Evolutionary conservation across 2,329 filamentous ascomycete species (phyloP), one percentile per base, ranked within the genome.

Genomic region (Xylariaceae sp.): DNA sequence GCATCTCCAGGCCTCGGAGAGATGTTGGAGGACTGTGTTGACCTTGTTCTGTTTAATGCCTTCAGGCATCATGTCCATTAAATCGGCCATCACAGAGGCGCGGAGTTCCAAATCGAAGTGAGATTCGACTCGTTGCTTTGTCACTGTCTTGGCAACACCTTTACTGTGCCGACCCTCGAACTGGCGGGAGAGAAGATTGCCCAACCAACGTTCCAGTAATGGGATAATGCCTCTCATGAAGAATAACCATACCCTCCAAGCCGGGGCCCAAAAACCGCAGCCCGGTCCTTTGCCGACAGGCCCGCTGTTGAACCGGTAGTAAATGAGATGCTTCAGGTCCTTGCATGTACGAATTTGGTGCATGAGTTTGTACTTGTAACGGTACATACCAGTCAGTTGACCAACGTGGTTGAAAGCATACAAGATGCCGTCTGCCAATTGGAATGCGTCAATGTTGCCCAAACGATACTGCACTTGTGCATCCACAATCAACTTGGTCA

Each of bases 61-160:
- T 63, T 98, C 94, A 0, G 93, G 93, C 93, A 98, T 98, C 94
- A 98, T 98, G 60, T 98, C 93, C 87, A 96, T 96, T 38, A 98
- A 73, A 67, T 98, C 93, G 34, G 91, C 89, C 91, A 98, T 98
- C 51, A 98, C 93, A 0, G 93, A 96, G 13, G 94, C 94, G 58
- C 93, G 88, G 38, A 98, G 81, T 67, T 98, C 93, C 42, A 98
- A 76, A 67, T 98, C 93, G 60, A 96, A 98, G 63, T 98, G 94
- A 18, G 93, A 97, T 62, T 98, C 93, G 4, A 98, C 93, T 69
- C 93, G 88, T 68, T 98, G 93, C 70, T 98, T 98, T 3, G 93
- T 98, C 28, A 98, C 93, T 0, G 93, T 98, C 75, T 98, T 98
- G 26, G 93, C 93, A 33, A 98, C 93, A 50, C 93, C 93, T 68